Base-by-base conservation (phyloP, 2,329 filamentous ascomycete genomes). In the Tolypocladium ophioglossoides region DNA sequence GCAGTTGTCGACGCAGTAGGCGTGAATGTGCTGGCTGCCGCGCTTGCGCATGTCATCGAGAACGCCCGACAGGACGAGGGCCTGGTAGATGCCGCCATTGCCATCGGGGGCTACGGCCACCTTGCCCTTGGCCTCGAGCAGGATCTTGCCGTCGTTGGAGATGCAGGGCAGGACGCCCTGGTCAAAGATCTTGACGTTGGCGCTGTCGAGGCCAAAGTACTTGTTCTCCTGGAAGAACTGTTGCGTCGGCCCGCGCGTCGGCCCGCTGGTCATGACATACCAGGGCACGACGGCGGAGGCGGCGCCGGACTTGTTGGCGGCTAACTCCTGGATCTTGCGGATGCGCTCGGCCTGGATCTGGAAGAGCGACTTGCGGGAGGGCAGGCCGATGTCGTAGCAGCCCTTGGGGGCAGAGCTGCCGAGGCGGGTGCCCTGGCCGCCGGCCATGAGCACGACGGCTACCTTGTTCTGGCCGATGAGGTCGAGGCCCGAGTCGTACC, bases 261-360 rank as follows among this genome's bases (percentile, higher is more conserved):
- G 94, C 5, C 94, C 94, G 65, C 90, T 96, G 64, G 94, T 99
- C 94, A 99, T 99, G 72, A 99, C 90, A 74, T 99, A 99, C 94
- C 94, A 99, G 14, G 94, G 94, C 44, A 97, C 85, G 35, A 86
- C 77, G 46, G 83, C 83, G 50, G 75, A 76, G 57, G 74, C 60
- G 18, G 60, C 61, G 55, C 80, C 80, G 53, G 82, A 77, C 68
- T 85, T 83, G 70, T 87, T 84, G 63, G 84, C 79, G 46, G 92
- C 91, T 59, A 97, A 77, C 64, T 84, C 74, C 74, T 97, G 88
- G 10, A 95, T 74, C 76, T 91, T 95, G 65, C 79, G 79, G 67
- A 99, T 97, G 53, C 94, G 81, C 81, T 99, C 91, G 47, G 88
- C 94, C 74, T 99, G 94, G 63, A 99, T 88, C 77, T 97, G 91